These are phyloP conservation scores for Fusarium caatingaense DNA, from an alignment of 2,329 filamentous ascomycete species.

Conservation along the genomic window DNA sequence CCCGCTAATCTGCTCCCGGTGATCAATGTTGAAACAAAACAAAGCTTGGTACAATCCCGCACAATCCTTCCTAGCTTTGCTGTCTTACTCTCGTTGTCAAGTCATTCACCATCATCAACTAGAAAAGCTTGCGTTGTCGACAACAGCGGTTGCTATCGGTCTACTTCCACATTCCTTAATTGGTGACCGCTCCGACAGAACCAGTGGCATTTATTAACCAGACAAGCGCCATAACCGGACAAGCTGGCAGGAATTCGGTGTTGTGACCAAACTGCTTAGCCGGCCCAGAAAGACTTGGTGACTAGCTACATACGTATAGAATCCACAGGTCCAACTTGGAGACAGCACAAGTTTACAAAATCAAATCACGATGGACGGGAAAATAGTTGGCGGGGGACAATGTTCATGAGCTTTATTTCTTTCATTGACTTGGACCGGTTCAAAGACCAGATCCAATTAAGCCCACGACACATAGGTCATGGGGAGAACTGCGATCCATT, in stretches of 20 bases:
- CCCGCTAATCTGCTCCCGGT: neutral
- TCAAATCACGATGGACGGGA: neutral
- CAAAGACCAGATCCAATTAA: slow-evolving; percentile 40
- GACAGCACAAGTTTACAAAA: neutral
- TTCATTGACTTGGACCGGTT: slow-evolving; percentile 49
- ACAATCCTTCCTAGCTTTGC: neutral
- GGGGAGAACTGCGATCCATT: slow-evolving; percentile 38
- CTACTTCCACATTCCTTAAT: slow-evolving; percentile 2
- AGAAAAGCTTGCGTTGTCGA: neutral
- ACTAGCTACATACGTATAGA: neutral
- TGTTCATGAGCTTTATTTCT: slow-evolving; percentile 53
- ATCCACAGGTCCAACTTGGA: neutral
- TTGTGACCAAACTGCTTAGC: neutral
- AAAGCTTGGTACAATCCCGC: neutral
- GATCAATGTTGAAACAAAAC: slow-evolving; percentile 1
- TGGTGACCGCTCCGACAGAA: neutral
- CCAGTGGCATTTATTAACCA: neutral
- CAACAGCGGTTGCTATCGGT: neutral
- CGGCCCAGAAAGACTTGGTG: neutral
- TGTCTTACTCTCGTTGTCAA: neutral
- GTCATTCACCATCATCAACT: neutral
- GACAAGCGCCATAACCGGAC: neutral
- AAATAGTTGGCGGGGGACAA: slow-evolving; percentile 47
- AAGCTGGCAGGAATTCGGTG: neutral
- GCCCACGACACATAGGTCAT: slow-evolving; percentile 44